Conservation (phyloP, 441 rosid species). For the Corymbia citriodora region DNA sequence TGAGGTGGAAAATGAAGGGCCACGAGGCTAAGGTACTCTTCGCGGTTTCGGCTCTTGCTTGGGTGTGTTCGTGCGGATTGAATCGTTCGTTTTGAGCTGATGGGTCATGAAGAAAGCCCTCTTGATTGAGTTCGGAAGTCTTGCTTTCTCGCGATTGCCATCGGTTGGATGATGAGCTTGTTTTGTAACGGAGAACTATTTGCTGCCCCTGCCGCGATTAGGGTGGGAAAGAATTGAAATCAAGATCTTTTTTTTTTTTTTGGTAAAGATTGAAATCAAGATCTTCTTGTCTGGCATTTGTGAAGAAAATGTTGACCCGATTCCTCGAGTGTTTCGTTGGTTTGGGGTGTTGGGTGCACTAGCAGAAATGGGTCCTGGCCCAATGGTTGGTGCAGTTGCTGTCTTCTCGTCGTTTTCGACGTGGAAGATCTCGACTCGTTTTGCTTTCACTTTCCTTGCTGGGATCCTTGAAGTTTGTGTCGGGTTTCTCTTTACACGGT, state of each 20-base stretch:
- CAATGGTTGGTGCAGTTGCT: neutral
- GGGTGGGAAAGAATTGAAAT: neutral
- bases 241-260: neutral
- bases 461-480: neutral
- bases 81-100: neutral
- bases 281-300: neutral
- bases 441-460: neutral
- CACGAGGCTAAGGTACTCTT: slow-evolving; percentile 31
- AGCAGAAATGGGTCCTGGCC: neutral
- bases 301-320: neutral
- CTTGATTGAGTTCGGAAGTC: neutral
- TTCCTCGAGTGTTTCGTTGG: neutral
- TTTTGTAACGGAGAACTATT: neutral
- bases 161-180: neutral
- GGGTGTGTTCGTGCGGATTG: neutral
- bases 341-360: neutral
- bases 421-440: neutral
- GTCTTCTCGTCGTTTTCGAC: neutral
- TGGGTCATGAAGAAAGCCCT: neutral
- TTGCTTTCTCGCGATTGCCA: neutral
- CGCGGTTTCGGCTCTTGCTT: neutral
- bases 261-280: neutral
- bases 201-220: neutral
- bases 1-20: slow-evolving; percentile 33
- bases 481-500: neutral